Evolutionary conservation across 2,329 filamentous ascomycete genomes (phyloP).

Genomic region (Claviceps purpurea): DNA sequence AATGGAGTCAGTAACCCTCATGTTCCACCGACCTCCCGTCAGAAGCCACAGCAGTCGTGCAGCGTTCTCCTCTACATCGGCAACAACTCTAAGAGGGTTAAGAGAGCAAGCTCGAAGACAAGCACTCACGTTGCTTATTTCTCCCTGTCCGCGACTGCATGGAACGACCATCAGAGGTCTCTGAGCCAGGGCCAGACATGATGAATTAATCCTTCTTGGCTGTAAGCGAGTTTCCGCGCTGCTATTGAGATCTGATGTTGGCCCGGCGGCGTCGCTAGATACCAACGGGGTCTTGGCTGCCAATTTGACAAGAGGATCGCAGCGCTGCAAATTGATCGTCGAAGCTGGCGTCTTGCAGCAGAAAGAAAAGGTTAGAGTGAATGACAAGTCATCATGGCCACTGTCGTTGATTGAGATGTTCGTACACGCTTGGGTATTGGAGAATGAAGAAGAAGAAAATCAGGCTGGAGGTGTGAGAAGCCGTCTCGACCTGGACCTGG

Average conservation of each 20-base stretch:
- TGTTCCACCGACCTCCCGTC: slow-evolving; percentile 1
- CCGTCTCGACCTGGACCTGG: neutral
- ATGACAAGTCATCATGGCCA: slow-evolving; percentile 6
- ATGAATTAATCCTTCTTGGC: slow-evolving; percentile 7
- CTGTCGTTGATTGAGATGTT: slow-evolving; percentile 3
- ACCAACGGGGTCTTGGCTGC: neutral
- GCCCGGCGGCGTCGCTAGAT: neutral
- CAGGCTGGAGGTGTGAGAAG: slow-evolving; percentile 4
- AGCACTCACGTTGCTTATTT: slow-evolving; percentile 62
- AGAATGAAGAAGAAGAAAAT: neutral
- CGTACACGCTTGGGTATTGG: slow-evolving; percentile 1
- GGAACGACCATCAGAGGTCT: slow-evolving; percentile 30
- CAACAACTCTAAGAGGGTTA: neutral
- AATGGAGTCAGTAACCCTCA: slow-evolving; percentile 10
- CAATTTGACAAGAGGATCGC: slow-evolving; percentile 6
- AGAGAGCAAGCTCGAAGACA: slow-evolving; percentile 2
- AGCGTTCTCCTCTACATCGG: neutral
- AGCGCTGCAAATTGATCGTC: slow-evolving; percentile 4
- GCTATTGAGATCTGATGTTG: slow-evolving; percentile 1
- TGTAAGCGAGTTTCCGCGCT: neutral
- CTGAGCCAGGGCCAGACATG: slow-evolving; percentile 24
- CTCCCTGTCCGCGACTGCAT: slow-evolving; percentile 67
- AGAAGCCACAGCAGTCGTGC: neutral
- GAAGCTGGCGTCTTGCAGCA: slow-evolving; percentile 7
- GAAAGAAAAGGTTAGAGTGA: slow-evolving; percentile 8